These are phyloP conservation scores for Magnolia sinica DNA, from an alignment of 164 flowering plant species.

Conservation along the genomic window DNA sequence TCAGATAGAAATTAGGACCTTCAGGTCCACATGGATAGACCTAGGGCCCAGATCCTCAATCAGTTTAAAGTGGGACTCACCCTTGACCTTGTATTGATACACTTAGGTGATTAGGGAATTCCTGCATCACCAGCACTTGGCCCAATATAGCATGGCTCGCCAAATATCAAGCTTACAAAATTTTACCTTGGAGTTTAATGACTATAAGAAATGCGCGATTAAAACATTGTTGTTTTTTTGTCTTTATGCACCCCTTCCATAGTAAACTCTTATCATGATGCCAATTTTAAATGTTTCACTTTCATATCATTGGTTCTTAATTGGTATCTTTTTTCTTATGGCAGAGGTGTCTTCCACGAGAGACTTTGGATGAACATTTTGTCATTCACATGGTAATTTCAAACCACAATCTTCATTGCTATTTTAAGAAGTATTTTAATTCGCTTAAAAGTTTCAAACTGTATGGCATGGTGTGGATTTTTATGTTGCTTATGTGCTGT, in stretches of 20 bases:
- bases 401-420: neutral
- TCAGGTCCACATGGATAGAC: too few species aligned
- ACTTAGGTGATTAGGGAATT: too few species aligned
- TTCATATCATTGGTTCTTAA: neutral
- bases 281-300: neutral
- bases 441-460: neutral
- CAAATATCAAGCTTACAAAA: neutral
- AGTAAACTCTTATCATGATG: neutral
- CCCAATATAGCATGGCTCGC: neutral
- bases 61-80: too few species aligned
- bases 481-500: neutral
- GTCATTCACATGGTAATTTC: conserved; percentile 78
- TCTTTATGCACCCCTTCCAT: neutral
- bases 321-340: conserved; percentile 7
- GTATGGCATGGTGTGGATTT: neutral
- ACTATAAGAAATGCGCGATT: neutral
- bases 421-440: neutral
- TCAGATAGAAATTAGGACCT: too few species aligned
- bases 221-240: neutral
- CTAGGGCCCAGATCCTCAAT: too few species aligned
- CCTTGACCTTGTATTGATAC: too few species aligned
- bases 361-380: conserved; percentile 83
- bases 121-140: neutral
- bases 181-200: neutral
- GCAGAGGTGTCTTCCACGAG: conserved; percentile 93